A percentile compares a stretch with the other conserved stretches of the same genome.
Evolutionary conservation across 2,329 filamentous ascomycete genomes (phyloP).

Genomic region (Phialophora verrucosa): DNA sequence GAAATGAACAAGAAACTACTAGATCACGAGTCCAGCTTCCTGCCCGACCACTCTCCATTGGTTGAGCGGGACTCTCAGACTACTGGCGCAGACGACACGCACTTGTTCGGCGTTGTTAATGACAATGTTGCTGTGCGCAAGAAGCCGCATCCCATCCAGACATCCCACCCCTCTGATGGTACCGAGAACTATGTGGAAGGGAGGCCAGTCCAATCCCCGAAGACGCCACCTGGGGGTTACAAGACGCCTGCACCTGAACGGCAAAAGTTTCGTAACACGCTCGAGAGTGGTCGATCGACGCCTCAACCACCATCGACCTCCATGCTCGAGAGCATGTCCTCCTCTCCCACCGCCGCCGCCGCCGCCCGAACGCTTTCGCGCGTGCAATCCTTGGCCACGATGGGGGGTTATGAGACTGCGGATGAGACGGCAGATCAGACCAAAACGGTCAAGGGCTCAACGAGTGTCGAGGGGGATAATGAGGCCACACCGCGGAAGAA

Average conservation of each 20-base stretch:
- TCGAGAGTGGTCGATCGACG: constrained; percentile 35
- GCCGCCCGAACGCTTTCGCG: constrained; percentile 49
- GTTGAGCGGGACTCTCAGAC: constrained; percentile 39
- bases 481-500: constrained; percentile 31
- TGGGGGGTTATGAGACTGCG: constrained; percentile 42
- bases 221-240: constrained; percentile 40
- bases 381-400: constrained; percentile 46
- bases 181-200: constrained; percentile 21
- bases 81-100: constrained; percentile 52
- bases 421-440: constrained; percentile 28
- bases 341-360: constrained; percentile 54
- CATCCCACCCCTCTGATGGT: constrained; percentile 22
- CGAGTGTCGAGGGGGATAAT: constrained; percentile 32
- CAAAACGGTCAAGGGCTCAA: constrained; percentile 2
- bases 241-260: constrained; percentile 41
- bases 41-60: constrained; percentile 60
- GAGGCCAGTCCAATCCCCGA: constrained; percentile 32
- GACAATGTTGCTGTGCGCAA: constrained; percentile 37
- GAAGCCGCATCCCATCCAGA: constrained; percentile 31
- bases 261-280: constrained; percentile 31
- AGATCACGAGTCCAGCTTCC: constrained; percentile 68
- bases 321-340: constrained; percentile 50
- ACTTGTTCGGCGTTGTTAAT: constrained; percentile 48
- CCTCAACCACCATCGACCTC: constrained; percentile 45
- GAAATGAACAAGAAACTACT: constrained; percentile 65